phyloP scores from a whole-genome alignment of 2,329 filamentous ascomycete species.

The Aspergillus quadrilineatus region DNA sequence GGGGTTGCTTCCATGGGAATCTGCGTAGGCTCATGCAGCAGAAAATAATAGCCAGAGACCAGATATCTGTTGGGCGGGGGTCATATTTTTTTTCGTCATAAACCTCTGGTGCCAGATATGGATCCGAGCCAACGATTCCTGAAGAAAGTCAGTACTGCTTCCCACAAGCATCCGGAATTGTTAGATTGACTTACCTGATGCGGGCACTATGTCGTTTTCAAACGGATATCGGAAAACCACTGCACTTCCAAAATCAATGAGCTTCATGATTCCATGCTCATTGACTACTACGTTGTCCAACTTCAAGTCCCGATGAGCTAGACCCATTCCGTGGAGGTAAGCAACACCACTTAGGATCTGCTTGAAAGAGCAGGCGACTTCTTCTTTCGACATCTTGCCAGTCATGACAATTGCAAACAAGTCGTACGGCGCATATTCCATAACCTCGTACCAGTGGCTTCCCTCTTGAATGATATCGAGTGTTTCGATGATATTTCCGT shows the following conservation, averaged over 20 bases:
- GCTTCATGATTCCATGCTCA: conserved; percentile 96
- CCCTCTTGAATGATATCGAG: conserved; percentile 95
- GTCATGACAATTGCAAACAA: conserved; percentile 99
- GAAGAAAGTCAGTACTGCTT: conserved; percentile 12
- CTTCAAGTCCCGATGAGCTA: conserved; percentile 93
- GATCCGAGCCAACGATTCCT: conserved; percentile 84
- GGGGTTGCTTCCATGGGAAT: conserved; percentile 96
- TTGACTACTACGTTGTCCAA: conserved; percentile 98
- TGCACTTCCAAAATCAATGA: conserved; percentile 97
- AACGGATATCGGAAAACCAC: conserved; percentile 98
- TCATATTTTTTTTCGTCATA: conserved; percentile 94
- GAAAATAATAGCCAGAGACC: conserved; percentile 97
- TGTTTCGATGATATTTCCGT: conserved; percentile 97
- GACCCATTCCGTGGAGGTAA: conserved; percentile 90
- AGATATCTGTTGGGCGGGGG: conserved; percentile 89
- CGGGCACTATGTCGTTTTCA: conserved; percentile 79
- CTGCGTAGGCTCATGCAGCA: conserved; percentile 96
- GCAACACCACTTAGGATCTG: conserved; percentile 94
- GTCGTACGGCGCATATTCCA: conserved; percentile 97
- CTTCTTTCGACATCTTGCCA: conserved; percentile 89
- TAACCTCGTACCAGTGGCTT: conserved; percentile 93
- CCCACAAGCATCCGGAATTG: not conserved
- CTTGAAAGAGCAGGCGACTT: conserved; percentile 85
- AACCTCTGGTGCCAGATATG: conserved; percentile 94
- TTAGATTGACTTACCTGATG: conserved; percentile 64